Percentiles rank a stretch among this genome's conserved stretches.
phyloP scores from a whole-genome alignment of 768 basidiomycete genomes.

The Lactarius sanguifluus region DNA sequence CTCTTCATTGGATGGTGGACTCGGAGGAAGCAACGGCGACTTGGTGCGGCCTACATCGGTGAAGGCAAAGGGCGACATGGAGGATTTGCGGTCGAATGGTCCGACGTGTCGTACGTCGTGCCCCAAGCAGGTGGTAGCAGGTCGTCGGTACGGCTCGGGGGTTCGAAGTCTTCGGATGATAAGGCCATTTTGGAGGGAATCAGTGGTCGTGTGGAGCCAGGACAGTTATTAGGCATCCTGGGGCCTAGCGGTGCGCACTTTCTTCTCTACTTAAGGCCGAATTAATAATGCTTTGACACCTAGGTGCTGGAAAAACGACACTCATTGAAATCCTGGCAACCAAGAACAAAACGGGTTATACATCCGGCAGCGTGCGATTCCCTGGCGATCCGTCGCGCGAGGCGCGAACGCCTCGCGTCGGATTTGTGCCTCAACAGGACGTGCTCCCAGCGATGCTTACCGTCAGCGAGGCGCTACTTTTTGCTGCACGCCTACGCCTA shows the following conservation, averaged over 20 bases:
- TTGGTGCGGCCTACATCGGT: constrained; percentile 33
- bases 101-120: constrained; percentile 64
- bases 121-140: constrained; percentile 32
- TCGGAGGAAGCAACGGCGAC: constrained; percentile 62
- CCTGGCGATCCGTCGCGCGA: constrained; percentile 38
- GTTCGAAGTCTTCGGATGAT: constrained; percentile 36
- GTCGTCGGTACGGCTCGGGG: constrained; percentile 14
- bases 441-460: constrained; percentile 68
- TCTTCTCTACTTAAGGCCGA: neutral
- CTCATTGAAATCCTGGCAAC: constrained; percentile 88
- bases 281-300: neutral
- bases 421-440: constrained; percentile 88
- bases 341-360: constrained; percentile 71
- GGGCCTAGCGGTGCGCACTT: constrained; percentile 73
- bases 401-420: constrained; percentile 52
- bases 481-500: constrained; percentile 82
- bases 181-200: constrained; percentile 70
- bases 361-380: constrained; percentile 64
- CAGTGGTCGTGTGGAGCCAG: constrained; percentile 68
- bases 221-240: constrained; percentile 87
- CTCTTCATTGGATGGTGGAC: constrained; percentile 59
- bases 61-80: constrained; percentile 39
- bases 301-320: constrained; percentile 87
- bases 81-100: constrained; percentile 67
- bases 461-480: constrained; percentile 62